Base-by-base conservation (phyloP, 805 yeast genomes). In the Saccharomycopsis vini region DNA sequence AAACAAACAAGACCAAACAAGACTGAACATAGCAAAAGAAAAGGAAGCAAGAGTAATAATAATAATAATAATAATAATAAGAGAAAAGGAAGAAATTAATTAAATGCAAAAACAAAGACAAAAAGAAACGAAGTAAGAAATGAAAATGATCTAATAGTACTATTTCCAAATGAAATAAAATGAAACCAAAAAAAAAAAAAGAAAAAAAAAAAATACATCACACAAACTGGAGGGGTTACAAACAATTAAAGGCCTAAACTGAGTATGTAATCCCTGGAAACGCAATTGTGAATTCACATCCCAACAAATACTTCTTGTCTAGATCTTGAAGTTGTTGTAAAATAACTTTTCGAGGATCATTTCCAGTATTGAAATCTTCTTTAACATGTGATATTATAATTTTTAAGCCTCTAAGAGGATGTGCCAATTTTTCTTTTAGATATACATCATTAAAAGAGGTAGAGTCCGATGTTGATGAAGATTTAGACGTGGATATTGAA, bases 271-370 rank as follows among this genome's bases (percentile, higher is more conserved):
- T 56, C 3, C 87, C 87, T 21, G 77, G 71, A 39, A 78, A 59
- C 3, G 75, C 77, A 21, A 78, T 64, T 4, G 79, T 67, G 49
- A 79, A 70, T 3, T 57, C 50, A 21, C 76, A 52, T 2, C 72
- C 72, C 37, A 79, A 56, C 4, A 64, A 61, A 40, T 60, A 54
- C 3, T 45, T 26, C 3, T 41, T 44, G 46, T 67, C 72, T 39
- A 70, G 50, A 12, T 56, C 57, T 22, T 70, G 66, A 30, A 83
- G 61, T 45, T 79, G 73, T 3, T 63, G 49, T 15, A 81, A 55
- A 2, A 82, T 68, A n/a, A 58, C 52, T 45, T 63, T 61, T 44
- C 89, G 64, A 9, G 94, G 92, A 57, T 82, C 86, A 30, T 40
- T 41, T 3, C 38, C 46, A 1, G 56, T 38, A 12, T 46, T 44